phyloP scores from a whole-genome alignment of 768 basidiomycete species.

The Termitomyces sp. region DNA sequence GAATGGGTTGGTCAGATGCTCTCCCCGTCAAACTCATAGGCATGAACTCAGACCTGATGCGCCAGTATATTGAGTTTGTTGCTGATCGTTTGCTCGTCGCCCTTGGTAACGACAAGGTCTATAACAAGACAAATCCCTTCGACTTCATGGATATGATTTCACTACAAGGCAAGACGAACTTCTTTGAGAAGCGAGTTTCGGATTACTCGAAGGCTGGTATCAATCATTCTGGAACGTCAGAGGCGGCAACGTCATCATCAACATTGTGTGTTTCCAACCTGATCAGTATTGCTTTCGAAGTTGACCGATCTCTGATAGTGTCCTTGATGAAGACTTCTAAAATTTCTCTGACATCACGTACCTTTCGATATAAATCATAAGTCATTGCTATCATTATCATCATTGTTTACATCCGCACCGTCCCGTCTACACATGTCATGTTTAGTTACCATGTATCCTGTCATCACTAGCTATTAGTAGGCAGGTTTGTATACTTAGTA shows the following conservation, averaged over 20 bases:
- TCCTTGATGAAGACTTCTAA: conserved; percentile 19
- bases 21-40: conserved; percentile 85
- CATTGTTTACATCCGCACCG: background rate
- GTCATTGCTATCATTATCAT: background rate
- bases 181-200: conserved; percentile 94
- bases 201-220: conserved; percentile 73
- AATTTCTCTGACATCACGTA: background rate
- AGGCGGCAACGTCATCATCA: conserved; percentile 8
- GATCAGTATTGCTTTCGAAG: background rate
- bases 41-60: conserved; percentile 89
- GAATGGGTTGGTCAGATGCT: conserved; percentile 47
- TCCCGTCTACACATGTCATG: background rate
- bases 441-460: background rate
- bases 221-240: conserved; percentile 25
- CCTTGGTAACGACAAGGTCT: conserved; percentile 79
- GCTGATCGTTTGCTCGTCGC: conserved; percentile 85
- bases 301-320: conserved; percentile 6
- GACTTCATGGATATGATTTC: conserved; percentile 97
- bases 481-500: background rate
- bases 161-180: conserved; percentile 94
- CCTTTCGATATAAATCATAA: background rate
- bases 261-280: conserved; percentile 3
- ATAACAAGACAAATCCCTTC: conserved; percentile 76
- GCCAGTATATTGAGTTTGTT: conserved; percentile 88
- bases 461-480: background rate